Evolutionary conservation across 768 basidiomycete species (phyloP), one percentile per base, ranked within the genome.

Genomic region (Dioszegia crocea): DNA sequence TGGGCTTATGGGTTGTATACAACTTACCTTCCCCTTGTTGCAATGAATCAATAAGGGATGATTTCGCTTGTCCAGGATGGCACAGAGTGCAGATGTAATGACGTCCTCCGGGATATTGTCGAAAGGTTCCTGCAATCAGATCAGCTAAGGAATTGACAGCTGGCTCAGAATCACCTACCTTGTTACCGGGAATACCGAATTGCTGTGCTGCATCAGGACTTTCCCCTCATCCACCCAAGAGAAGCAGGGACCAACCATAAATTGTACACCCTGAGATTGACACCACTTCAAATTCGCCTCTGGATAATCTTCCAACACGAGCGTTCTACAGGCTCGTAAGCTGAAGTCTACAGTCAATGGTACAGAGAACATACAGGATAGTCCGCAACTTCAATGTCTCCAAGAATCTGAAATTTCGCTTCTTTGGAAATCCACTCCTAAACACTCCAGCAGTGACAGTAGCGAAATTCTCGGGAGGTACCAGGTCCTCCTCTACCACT

Each of bases 111-210:
- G 78, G 46, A 78, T 77, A 67, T 73, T 61, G 50, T 67, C 73
- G 61, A 71, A 71, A 9, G 68, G 63, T 58, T 74, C 74, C 64
- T 67, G 47, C 33, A 33, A n/a, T n/a, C 33, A 14, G 8, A 14
- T 33, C 33, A 33, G 33, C 14, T 14, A 33, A 33, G 14, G 33
- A 6, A 6, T 33, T 33, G 6, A 33, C 3, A 19, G 26, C 19
- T n/a, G n/a, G n/a, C 14, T 31, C 11, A 24, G 6, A 33, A 43
- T 19, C 30, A 27, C 29, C 17, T 19, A 70, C 74, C 66, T 79
- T 80, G 62, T 78, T 78, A 1, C 76, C 78, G 2, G 79, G 78
- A 11, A 80, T 79, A 36, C 76, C 74, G 55, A 78, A 78, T 68
- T 78, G 77, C 70, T 75, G 55, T 26, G 21, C 3, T 52, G 14